phyloP scores from a whole-genome alignment of 345 rosid genomes.

The Dovyalis caffra region DNA sequence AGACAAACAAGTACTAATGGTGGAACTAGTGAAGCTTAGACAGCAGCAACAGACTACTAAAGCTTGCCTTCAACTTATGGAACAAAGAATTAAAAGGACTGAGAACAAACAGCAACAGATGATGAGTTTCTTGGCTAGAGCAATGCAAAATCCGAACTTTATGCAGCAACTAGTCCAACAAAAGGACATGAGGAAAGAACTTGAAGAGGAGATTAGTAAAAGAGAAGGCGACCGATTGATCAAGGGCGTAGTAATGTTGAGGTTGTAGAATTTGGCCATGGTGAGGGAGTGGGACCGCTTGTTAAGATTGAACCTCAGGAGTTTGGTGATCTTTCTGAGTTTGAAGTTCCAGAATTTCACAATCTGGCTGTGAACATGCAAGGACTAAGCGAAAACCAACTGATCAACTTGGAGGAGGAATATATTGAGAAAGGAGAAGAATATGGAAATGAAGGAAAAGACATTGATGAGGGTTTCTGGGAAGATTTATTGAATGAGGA shows the following conservation, averaged over 20 bases:
- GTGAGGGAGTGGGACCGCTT: conserved; percentile 19
- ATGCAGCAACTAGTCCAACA: conserved; percentile 52
- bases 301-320: conserved; percentile 45
- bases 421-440: conserved; percentile 19
- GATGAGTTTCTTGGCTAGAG: conserved; percentile 75
- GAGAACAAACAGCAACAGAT: conserved; percentile 66
- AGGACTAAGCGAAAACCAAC: conserved; percentile 36
- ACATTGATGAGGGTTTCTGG: conserved; percentile 51
- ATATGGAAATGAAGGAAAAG: conserved; percentile 21
- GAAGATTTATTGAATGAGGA: conserved; percentile 52
- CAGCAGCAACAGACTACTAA: conserved; percentile 61
- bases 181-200: conserved; percentile 48
- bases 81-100: conserved; percentile 49
- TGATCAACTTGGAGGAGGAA: conserved; percentile 19
- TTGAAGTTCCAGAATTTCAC: conserved; percentile 48
- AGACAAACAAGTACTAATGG: conserved; percentile 63
- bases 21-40: conserved; percentile 61
- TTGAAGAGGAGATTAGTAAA: conserved; percentile 55
- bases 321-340: conserved; percentile 36
- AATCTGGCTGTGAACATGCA: conserved; percentile 47
- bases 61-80: conserved; percentile 46
- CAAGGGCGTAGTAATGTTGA: conserved; percentile 38
- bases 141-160: conserved; percentile 63
- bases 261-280: conserved; percentile 20
- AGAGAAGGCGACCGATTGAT: conserved; percentile 52